Percentiles rank a stretch among this genome's conserved stretches.
Conservation (phyloP, 2,329 filamentous ascomycete species). For the Zymoseptoria ardabiliae region DNA sequence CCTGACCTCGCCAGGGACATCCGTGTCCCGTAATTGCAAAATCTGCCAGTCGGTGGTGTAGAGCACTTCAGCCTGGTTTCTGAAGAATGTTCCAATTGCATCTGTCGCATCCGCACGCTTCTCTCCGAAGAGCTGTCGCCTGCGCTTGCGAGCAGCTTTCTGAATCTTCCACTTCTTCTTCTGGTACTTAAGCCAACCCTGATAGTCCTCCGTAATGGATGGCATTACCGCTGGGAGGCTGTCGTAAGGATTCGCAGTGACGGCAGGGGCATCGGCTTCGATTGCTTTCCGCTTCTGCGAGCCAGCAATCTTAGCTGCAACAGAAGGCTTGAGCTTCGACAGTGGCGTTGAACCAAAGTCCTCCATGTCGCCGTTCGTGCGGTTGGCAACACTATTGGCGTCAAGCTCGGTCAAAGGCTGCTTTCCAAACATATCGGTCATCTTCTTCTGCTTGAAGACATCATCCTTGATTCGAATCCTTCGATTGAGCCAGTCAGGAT, state of each 20-base stretch:
- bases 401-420: constrained; percentile 65
- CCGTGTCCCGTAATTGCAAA: constrained; percentile 74
- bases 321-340: constrained; percentile 41
- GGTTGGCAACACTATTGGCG: constrained; percentile 54
- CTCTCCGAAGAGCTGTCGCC: constrained; percentile 90
- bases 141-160: constrained; percentile 75
- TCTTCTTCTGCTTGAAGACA: constrained; percentile 96
- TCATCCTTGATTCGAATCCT: constrained; percentile 94
- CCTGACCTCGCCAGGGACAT: constrained; percentile 75
- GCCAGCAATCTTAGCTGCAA: constrained; percentile 25
- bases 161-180: constrained; percentile 99
- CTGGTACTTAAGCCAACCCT: constrained; percentile 82
- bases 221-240: constrained; percentile 79
- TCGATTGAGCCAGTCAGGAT: constrained; percentile 94
- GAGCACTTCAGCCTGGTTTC: constrained; percentile 82
- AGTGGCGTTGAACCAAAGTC: constrained; percentile 37
- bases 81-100: constrained; percentile 65
- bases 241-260: constrained; percentile 70
- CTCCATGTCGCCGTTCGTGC: constrained; percentile 47
- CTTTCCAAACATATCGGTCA: constrained; percentile 83
- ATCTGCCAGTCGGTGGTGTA: constrained; percentile 95
- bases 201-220: constrained; percentile 75
- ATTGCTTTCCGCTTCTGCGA: constrained; percentile 43
- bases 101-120: constrained; percentile 56
- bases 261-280: constrained; percentile 39